Evolutionary conservation across 345 rosid genomes (phyloP).

Genomic region (Carallia brachiata): DNA sequence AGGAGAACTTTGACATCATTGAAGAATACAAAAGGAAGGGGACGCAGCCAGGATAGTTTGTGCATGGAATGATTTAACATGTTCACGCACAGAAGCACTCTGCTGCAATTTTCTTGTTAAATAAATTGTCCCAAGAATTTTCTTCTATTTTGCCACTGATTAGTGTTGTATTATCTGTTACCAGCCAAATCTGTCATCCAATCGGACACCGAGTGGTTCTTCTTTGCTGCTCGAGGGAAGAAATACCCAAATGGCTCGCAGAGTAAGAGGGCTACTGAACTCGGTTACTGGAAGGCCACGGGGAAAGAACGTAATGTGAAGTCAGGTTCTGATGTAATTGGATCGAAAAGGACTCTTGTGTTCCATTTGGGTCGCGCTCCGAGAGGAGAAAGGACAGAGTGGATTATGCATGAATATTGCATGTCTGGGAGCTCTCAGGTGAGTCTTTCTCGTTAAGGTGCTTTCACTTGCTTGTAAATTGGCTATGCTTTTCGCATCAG

Average conservation of each 20-base stretch:
- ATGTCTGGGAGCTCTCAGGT: slow-evolving; percentile 66
- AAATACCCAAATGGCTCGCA: slow-evolving; percentile 86
- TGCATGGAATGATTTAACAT: too few relatives aligned
- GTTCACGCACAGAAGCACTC: too few relatives aligned
- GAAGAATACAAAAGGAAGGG: too few relatives aligned
- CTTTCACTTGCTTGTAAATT: not conserved
- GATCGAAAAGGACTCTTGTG: slow-evolving; percentile 88
- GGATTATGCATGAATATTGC: slow-evolving; percentile 93
- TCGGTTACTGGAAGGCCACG: slow-evolving; percentile 92
- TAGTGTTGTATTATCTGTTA: slow-evolving; percentile 13
- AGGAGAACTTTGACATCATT: too few relatives aligned
- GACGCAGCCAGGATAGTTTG: too few relatives aligned
- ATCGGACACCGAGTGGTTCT: slow-evolving; percentile 89
- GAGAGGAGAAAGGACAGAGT: slow-evolving; percentile 84
- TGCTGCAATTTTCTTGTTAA: too few relatives aligned
- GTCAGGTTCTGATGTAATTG: slow-evolving; percentile 53
- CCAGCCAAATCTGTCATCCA: slow-evolving; percentile 59
- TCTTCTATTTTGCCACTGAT: slow-evolving; percentile 3
- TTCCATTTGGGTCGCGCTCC: slow-evolving; percentile 92
- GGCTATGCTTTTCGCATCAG: not conserved
- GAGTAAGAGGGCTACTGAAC: slow-evolving; percentile 71
- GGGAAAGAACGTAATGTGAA: slow-evolving; percentile 82
- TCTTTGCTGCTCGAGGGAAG: slow-evolving; percentile 80
- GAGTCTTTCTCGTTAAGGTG: not conserved
- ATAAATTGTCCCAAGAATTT: too few relatives aligned